Conservation (phyloP, 1,139 yeast genomes). For the Blastobotrys aristatus region DNA sequence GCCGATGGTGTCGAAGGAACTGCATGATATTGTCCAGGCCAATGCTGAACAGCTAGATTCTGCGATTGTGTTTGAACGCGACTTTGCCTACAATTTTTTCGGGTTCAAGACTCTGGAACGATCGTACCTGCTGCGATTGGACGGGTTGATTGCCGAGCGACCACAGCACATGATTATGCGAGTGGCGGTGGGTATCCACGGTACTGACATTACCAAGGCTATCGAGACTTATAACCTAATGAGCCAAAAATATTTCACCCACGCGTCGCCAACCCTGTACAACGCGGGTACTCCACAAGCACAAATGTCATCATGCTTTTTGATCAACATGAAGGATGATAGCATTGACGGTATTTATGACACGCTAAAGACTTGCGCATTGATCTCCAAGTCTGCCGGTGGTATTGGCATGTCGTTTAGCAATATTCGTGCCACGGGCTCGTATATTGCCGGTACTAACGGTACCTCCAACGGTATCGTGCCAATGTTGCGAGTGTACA, state of each 20-base stretch:
- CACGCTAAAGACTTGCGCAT: constrained; percentile 79
- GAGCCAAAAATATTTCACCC: constrained; percentile 81
- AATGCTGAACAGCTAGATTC: constrained; percentile 70
- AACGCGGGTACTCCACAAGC: constrained; percentile 88
- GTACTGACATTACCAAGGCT: constrained; percentile 62
- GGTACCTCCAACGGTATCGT: constrained; percentile 86
- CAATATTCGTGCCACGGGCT: constrained; percentile 79
- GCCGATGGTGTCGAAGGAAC: constrained; percentile 77
- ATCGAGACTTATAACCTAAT: constrained; percentile 77
- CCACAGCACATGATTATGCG: constrained; percentile 90
- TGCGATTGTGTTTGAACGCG: constrained; percentile 79
- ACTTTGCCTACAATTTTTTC: constrained; percentile 74
- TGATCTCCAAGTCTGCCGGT: constrained; percentile 86
- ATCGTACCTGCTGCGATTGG: constrained; percentile 65
- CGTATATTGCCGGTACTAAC: constrained; percentile 83
- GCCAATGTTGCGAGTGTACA: constrained; percentile 86
- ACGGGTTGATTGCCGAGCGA: constrained; percentile 77
- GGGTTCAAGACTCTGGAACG: constrained; percentile 87
- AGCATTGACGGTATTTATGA: constrained; percentile 88
- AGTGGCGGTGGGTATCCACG: constrained; percentile 85
- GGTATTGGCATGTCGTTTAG: constrained; percentile 85
- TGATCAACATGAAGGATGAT: constrained; percentile 84
- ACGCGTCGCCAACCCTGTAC: constrained; percentile 85
- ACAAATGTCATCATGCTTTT: constrained; percentile 85
- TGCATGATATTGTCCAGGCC: constrained; percentile 56